Percentiles rank a stretch among this genome's conserved stretches.
phyloP scores from a whole-genome alignment of 1,284 basidiomycete species.

The Cryptococcus sp. region DNA sequence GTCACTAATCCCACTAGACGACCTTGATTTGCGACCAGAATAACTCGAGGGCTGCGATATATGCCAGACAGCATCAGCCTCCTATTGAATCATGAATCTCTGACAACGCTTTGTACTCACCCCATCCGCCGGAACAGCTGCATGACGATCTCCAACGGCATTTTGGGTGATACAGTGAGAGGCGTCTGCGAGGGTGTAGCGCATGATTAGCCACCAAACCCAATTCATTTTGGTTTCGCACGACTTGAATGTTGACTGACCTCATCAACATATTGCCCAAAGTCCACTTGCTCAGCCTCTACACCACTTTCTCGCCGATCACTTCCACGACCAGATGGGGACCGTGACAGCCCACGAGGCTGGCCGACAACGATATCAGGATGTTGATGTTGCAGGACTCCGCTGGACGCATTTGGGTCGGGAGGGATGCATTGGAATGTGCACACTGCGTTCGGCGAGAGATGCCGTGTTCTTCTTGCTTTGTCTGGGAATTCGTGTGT shows the following conservation, averaged over 20 bases:
- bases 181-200: conserved; percentile 65
- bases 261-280: conserved; percentile 91
- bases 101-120: conserved; percentile 58
- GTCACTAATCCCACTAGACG: conserved; percentile 83
- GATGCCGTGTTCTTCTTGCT: conserved; percentile 64
- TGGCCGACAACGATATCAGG: conserved; percentile 43
- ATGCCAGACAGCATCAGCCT: neutral
- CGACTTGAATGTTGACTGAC: conserved; percentile 56
- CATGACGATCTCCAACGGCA: conserved; percentile 95
- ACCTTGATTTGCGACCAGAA: conserved; percentile 86
- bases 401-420: conserved; percentile 30
- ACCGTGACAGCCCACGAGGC: conserved; percentile 9
- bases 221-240: neutral
- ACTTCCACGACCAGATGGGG: conserved; percentile 4
- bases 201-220: neutral
- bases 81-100: neutral
- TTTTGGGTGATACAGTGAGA: conserved; percentile 85
- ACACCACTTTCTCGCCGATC: conserved; percentile 25
- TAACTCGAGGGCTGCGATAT: conserved; percentile 76
- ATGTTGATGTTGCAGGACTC: conserved; percentile 13
- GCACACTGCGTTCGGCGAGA: conserved; percentile 69
- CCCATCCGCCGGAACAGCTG: conserved; percentile 94
- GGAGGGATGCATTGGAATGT: conserved; percentile 59
- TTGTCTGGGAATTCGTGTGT: conserved; percentile 60
- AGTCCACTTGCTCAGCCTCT: conserved; percentile 61